Evolutionary conservation across 2,329 filamentous ascomycete species (phyloP).

Genomic region (Colletotrichum orbiculare): DNA sequence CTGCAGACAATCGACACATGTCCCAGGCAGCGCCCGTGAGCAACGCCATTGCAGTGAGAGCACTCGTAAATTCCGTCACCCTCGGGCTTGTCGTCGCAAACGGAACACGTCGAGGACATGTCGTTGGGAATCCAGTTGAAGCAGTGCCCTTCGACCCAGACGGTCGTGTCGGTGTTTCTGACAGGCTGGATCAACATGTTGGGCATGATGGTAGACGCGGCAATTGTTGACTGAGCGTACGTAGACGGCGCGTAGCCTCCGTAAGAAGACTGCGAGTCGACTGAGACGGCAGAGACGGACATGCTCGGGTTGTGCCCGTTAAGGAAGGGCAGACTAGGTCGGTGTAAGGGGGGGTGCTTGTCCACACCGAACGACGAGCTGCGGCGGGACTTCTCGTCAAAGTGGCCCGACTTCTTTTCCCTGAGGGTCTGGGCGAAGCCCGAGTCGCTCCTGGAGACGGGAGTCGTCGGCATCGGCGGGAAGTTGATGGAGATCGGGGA

Average conservation of each 20-base stretch:
- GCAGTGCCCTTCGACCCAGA: slow-evolving; percentile 89
- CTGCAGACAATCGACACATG: slow-evolving; percentile 73
- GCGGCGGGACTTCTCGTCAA: slow-evolving; percentile 82
- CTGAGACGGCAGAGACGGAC: slow-evolving; percentile 69
- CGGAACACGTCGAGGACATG: slow-evolving; percentile 70
- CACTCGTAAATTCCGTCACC: slow-evolving; percentile 82
- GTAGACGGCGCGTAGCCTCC: slow-evolving; percentile 83
- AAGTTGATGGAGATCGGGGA: slow-evolving; percentile 86
- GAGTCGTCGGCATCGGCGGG: slow-evolving; percentile 78
- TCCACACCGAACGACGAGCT: slow-evolving; percentile 94
- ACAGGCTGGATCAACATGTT: slow-evolving; percentile 85
- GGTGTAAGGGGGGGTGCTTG: slow-evolving; percentile 72
- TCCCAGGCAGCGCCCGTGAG: slow-evolving; percentile 71
- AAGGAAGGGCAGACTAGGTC: slow-evolving; percentile 80
- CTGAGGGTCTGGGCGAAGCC: slow-evolving; percentile 89
- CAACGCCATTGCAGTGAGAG: slow-evolving; percentile 68
- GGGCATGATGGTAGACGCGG: slow-evolving; percentile 88
- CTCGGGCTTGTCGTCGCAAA: slow-evolving; percentile 81
- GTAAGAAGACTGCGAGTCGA: slow-evolving; percentile 77
- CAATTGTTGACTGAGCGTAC: slow-evolving; percentile 87
- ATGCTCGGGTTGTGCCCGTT: slow-evolving; percentile 70
- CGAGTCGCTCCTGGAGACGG: slow-evolving; percentile 90
- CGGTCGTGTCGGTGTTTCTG: slow-evolving; percentile 79
- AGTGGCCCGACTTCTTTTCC: slow-evolving; percentile 95
- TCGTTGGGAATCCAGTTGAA: slow-evolving; percentile 74